Conservation (phyloP, 495 filamentous ascomycete genomes). For the Xylaria sp. region DNA sequence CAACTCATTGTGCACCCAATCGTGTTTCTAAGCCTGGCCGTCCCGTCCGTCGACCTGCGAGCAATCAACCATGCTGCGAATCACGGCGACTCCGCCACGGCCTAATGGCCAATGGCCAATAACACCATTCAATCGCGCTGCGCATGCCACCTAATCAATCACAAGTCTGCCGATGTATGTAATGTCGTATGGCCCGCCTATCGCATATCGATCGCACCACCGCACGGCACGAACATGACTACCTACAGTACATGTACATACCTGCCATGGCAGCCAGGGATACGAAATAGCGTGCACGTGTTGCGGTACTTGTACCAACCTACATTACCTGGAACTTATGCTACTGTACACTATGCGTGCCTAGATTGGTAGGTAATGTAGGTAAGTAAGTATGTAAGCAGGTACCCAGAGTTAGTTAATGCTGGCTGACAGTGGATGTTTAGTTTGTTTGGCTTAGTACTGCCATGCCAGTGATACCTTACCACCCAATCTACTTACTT, state of each 20-base stretch:
- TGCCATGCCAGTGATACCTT: too few relatives aligned
- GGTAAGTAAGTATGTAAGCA: too few relatives aligned
- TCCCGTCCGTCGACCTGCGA: neutral
- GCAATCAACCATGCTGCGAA: conserved; percentile 1
- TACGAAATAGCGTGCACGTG: neutral
- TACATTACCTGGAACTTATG: too few relatives aligned
- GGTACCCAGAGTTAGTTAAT: too few relatives aligned
- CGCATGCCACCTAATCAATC: neutral
- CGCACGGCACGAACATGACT: neutral
- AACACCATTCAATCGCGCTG: neutral
- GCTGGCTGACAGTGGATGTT: too few relatives aligned
- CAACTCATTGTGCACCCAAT: conserved; percentile 3
- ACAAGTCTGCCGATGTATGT: neutral
- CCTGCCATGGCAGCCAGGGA: too few relatives aligned
- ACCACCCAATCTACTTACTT: too few relatives aligned
- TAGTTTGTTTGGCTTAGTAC: too few relatives aligned
- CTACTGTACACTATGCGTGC: neutral
- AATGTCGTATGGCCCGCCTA: conserved; percentile 2
- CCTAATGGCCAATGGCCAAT: too few relatives aligned
- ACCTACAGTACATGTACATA: too few relatives aligned
- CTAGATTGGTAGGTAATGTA: neutral
- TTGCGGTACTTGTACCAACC: neutral
- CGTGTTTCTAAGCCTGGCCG: neutral
- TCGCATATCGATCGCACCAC: conserved; percentile 11
- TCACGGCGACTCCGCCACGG: neutral